Evolutionary conservation across 805 yeast genomes (phyloP).

Genomic region (Candida koratica): DNA sequence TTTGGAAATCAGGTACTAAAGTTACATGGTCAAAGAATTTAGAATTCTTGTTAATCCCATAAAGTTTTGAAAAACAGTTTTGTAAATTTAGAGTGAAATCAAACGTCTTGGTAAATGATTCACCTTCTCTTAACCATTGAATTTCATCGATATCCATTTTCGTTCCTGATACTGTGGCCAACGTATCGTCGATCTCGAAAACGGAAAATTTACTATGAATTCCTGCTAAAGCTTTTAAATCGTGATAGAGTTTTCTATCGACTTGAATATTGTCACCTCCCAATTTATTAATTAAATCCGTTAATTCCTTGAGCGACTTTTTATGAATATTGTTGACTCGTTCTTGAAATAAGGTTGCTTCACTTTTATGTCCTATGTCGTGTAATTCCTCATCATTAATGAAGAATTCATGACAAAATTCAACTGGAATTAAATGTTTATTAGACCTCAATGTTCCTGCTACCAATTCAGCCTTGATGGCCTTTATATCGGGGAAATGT

Average conservation of each 20-base stretch:
- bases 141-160: constrained; percentile 19
- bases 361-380: constrained; percentile 24
- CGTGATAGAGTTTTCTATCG: constrained; percentile 34
- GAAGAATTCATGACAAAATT: constrained; percentile 38
- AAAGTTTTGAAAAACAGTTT: constrained; percentile 28
- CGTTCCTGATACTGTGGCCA: background rate
- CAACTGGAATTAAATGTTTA: constrained; percentile 37
- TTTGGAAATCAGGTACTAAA: constrained; percentile 39
- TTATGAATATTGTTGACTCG: constrained; percentile 31
- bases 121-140: constrained; percentile 27
- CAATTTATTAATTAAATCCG: constrained; percentile 27
- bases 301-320: constrained; percentile 21
- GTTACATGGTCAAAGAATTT: constrained; percentile 27
- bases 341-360: constrained; percentile 28
- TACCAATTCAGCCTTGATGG: constrained; percentile 31
- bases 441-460: constrained; percentile 32
- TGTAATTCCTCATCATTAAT: constrained; percentile 27
- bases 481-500: constrained; percentile 33
- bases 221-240: constrained; percentile 32
- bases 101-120: constrained; percentile 23
- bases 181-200: constrained; percentile 16
- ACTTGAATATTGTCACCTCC: constrained; percentile 33
- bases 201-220: constrained; percentile 33
- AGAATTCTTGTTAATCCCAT: constrained; percentile 14
- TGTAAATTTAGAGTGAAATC: constrained; percentile 26